A percentile compares a stretch with the other conserved stretches of the same genome.
phyloP scores from a whole-genome alignment of 148 eudicot species.

The Simmondsia chinensis region DNA sequence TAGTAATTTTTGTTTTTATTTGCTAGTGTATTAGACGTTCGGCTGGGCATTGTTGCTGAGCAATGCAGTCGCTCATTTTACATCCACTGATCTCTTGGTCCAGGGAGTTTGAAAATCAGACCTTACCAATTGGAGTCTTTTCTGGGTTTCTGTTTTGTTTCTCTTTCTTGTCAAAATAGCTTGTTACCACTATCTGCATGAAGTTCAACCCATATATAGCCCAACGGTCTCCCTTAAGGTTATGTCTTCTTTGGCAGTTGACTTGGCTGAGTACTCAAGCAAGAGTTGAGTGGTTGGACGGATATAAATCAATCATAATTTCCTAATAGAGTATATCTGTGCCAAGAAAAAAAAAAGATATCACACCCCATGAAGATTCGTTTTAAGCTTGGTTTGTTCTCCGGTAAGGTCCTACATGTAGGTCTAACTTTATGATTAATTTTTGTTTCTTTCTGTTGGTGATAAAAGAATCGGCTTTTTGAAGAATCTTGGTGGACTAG shows the following conservation, averaged over 20 bases:
- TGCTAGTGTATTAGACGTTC: constrained; percentile 4
- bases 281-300: constrained; percentile 18
- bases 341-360: constrained; percentile 12
- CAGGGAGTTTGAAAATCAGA: too few relatives aligned
- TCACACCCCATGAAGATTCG: constrained; percentile 19
- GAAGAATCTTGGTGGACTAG: constrained; percentile 12
- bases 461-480: constrained; percentile 17
- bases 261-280: constrained; percentile 22
- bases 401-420: background rate
- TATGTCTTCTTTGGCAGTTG: constrained; percentile 21
- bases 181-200: background rate
- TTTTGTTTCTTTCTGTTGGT: constrained; percentile 12
- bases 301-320: background rate
- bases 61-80: constrained; percentile 6
- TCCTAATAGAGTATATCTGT: constrained; percentile 18
- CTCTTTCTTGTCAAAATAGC: background rate
- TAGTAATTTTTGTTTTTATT: background rate
- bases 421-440: constrained; percentile 2
- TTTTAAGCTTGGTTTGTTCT: constrained; percentile 10
- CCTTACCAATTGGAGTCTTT: too few relatives aligned
- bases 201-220: constrained; percentile 4
- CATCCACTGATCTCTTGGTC: too few relatives aligned
- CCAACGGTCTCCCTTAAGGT: constrained; percentile 16
- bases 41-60: constrained; percentile 14
- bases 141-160: too few relatives aligned